phyloP scores from a whole-genome alignment of 2,329 filamentous ascomycete species.

The Fusarium circinatum region DNA sequence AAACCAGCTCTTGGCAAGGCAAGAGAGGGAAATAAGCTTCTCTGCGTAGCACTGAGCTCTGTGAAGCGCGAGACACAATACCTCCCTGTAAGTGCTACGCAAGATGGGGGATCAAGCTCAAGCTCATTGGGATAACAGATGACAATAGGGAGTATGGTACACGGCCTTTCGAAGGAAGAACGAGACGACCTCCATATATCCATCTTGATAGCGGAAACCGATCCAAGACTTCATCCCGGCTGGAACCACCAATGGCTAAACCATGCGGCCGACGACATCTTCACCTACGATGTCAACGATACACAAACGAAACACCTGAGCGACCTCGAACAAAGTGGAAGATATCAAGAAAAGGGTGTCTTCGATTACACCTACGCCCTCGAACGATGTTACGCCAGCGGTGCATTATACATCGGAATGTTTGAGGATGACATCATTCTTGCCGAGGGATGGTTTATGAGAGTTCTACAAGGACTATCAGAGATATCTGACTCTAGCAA shows the following conservation, averaged over 20 bases:
- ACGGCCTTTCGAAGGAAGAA: conserved; percentile 7
- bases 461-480: not conserved
- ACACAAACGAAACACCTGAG: not conserved
- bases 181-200: conserved; percentile 16
- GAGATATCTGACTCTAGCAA: not conserved
- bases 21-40: not conserved
- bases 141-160: conserved; percentile 16
- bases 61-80: conserved; percentile 20
- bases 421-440: conserved; percentile 22
- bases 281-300: not conserved
- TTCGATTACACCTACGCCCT: conserved; percentile 11
- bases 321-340: not conserved
- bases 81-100: not conserved
- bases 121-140: not conserved
- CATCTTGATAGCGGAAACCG: conserved; percentile 15
- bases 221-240: conserved; percentile 5
- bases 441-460: conserved; percentile 9
- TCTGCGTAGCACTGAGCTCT: conserved; percentile 13
- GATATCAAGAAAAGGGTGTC: conserved; percentile 14
- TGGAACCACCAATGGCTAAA: conserved; percentile 18
- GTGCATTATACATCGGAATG: conserved; percentile 9
- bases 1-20: not conserved
- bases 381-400: conserved; percentile 3
- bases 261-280: conserved; percentile 7
- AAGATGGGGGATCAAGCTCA: fast-evolving